A percentile compares a stretch with the other conserved stretches of the same genome.
phyloP scores from a whole-genome alignment of 2,329 filamentous ascomycete species.

The Apiospora hydei region DNA sequence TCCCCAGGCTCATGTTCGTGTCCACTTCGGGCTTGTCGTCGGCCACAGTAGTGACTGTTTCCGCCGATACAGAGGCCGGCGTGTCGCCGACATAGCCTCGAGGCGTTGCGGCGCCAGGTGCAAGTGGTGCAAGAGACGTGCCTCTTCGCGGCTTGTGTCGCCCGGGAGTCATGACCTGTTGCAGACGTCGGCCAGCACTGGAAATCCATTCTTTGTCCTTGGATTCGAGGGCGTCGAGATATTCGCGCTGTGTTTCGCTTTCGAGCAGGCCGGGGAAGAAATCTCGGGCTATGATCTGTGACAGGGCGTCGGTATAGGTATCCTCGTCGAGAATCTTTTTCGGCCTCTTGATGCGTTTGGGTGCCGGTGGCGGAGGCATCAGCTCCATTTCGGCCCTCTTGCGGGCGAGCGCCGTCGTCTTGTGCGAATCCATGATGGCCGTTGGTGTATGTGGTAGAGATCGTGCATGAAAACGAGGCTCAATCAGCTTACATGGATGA shows the following conservation, averaged over 20 bases:
- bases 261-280: constrained; percentile 94
- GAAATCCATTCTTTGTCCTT: constrained; percentile 86
- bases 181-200: constrained; percentile 75
- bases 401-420: constrained; percentile 63
- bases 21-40: constrained; percentile 63
- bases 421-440: constrained; percentile 46
- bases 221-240: constrained; percentile 88
- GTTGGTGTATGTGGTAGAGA: background rate
- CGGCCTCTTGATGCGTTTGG: constrained; percentile 91
- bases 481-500: constrained; percentile 20
- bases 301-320: constrained; percentile 87
- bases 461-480: constrained; percentile 18
- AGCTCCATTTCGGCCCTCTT: constrained; percentile 73
- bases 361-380: constrained; percentile 86
- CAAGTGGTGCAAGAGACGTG: constrained; percentile 42
- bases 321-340: constrained; percentile 91
- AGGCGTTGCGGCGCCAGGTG: constrained; percentile 63
- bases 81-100: constrained; percentile 76
- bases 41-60: constrained; percentile 44
- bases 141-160: constrained; percentile 48
- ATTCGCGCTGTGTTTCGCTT: constrained; percentile 87
- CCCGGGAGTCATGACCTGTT: constrained; percentile 83
- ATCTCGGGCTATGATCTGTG: constrained; percentile 93
- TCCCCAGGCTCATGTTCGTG: constrained; percentile 79
- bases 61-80: constrained; percentile 64